Evolutionary conservation across 164 flowering plant species (phyloP).

Genomic region (Annona cherimola): DNA sequence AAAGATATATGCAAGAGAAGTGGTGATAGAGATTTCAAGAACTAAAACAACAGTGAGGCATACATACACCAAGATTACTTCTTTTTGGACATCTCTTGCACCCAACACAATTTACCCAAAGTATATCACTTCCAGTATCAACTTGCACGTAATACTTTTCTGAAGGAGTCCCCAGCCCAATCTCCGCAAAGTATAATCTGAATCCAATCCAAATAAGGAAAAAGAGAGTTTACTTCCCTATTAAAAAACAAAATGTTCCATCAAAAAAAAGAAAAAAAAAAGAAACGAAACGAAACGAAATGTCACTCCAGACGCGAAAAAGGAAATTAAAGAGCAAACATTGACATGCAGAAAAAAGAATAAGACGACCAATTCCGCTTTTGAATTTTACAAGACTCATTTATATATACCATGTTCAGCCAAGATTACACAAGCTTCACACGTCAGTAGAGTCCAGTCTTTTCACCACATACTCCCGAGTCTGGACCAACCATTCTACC

Average conservation of each 20-base stretch:
- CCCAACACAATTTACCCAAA: conserved; percentile 88
- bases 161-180: conserved; percentile 81
- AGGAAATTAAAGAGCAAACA: background rate
- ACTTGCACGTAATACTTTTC: conserved; percentile 80
- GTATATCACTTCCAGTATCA: conserved; percentile 85
- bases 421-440: too few species aligned
- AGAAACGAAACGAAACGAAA: background rate
- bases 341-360: background rate
- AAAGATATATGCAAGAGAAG: background rate
- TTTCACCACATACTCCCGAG: too few species aligned
- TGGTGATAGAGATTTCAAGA: background rate
- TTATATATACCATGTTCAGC: too few species aligned
- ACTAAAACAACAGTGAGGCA: conserved; percentile 1
- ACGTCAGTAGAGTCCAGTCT: too few species aligned
- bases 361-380: background rate
- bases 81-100: conserved; percentile 75
- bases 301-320: too few species aligned
- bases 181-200: conserved; percentile 82
- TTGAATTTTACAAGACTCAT: too few species aligned
- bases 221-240: background rate
- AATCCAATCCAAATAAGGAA: conserved; percentile 1
- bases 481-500: too few species aligned
- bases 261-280: background rate
- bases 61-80: conserved; percentile 73
- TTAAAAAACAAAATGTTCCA: background rate